Percentiles rank a stretch among this genome's conserved stretches.
Conservation (phyloP, 129 eudicot genomes). For the Saussurea involucrata region DNA sequence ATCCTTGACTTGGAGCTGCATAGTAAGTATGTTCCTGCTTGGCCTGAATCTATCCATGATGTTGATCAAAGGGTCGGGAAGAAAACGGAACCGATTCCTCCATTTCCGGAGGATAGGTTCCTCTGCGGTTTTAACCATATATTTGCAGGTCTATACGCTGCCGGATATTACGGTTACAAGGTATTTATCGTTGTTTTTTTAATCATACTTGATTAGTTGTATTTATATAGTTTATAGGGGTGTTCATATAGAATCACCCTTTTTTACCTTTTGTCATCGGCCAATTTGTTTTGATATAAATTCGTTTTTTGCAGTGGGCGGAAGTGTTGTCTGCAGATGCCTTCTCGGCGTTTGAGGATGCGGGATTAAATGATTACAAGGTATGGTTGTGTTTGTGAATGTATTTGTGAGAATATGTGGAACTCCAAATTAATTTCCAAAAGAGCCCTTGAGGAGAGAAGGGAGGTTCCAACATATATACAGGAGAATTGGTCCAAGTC, state of each 20-base stretch:
- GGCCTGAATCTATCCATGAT: slow-evolving; percentile 60
- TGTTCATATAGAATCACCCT: not conserved
- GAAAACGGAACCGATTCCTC: slow-evolving; percentile 62
- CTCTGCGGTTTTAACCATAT: slow-evolving; percentile 93
- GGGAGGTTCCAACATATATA: too few relatives aligned
- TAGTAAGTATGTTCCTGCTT: slow-evolving; percentile 53
- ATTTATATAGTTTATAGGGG: too few relatives aligned
- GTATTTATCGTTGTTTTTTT: slow-evolving; percentile 24
- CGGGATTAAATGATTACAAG: slow-evolving; percentile 64
- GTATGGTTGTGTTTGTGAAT: slow-evolving; percentile 29
- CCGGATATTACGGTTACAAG: slow-evolving; percentile 98
- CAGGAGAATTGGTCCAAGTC: too few relatives aligned
- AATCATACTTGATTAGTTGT: not conserved
- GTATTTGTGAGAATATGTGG: not conserved
- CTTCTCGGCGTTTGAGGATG: slow-evolving; percentile 90
- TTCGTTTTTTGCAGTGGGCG: slow-evolving; percentile 65
- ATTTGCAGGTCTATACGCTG: slow-evolving; percentile 99
- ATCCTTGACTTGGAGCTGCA: slow-evolving; percentile 68
- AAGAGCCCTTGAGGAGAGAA: too few relatives aligned
- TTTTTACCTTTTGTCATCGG: not conserved
- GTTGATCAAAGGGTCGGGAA: slow-evolving; percentile 58
- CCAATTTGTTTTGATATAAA: not conserved
- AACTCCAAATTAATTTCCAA: too few relatives aligned
- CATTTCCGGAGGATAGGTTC: slow-evolving; percentile 83
- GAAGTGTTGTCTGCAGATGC: slow-evolving; percentile 92